phyloP scores from a whole-genome alignment of 164 flowering plant genomes.

The Stephania yunnanensis region DNA sequence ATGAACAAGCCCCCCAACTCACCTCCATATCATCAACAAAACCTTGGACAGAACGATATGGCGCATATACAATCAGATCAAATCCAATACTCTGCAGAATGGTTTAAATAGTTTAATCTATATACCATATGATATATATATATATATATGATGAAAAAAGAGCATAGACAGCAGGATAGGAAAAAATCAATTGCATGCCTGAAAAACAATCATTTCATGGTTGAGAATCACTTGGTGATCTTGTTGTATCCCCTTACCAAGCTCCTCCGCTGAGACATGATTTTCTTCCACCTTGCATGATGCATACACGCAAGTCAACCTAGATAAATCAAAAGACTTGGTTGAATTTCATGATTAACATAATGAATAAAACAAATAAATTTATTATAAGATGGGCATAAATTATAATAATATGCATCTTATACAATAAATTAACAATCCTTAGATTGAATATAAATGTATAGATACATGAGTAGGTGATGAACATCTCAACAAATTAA shows the following conservation, averaged over 20 bases:
- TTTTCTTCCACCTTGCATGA: constrained; percentile 98
- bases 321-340: constrained; percentile 22
- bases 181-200: constrained; percentile 51
- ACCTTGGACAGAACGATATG: constrained; percentile 88
- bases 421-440: background rate
- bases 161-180: background rate
- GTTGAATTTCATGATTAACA: background rate
- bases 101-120: constrained; percentile 2
- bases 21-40: constrained; percentile 85
- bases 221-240: constrained; percentile 96
- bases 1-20: constrained; percentile 9
- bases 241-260: constrained; percentile 94
- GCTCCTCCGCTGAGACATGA: constrained; percentile 99
- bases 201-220: constrained; percentile 93
- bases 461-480: background rate
- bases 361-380: background rate
- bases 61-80: constrained; percentile 97
- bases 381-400: background rate
- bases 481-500: background rate
- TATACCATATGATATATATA: background rate
- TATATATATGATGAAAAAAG: background rate
- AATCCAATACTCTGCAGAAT: constrained; percentile 80
- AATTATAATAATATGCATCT: background rate
- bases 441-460: background rate
- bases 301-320: constrained; percentile 95